phyloP scores from a whole-genome alignment of 305 asterid genomes.

The Withania somnifera region DNA sequence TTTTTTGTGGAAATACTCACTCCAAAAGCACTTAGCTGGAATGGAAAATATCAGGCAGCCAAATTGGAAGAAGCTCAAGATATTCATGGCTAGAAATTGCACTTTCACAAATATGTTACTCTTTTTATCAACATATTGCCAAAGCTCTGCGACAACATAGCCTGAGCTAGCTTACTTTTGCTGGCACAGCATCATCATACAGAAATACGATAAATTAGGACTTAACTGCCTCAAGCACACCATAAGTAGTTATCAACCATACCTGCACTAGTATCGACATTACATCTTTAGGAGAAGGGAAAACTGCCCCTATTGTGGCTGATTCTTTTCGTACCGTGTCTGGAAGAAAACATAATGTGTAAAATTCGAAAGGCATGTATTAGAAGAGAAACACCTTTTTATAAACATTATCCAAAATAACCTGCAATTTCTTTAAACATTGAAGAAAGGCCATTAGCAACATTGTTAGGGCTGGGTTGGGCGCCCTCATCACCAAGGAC shows the following conservation, averaged over 20 bases:
- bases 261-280: constrained; percentile 98
- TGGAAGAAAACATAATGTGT: constrained; percentile 24
- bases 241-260: constrained; percentile 5
- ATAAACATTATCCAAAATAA: constrained; percentile 20
- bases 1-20: not conserved
- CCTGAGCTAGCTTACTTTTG: not conserved
- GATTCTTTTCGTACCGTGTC: constrained; percentile 90
- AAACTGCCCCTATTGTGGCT: constrained; percentile 84
- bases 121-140: not conserved
- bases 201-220: constrained; percentile 3
- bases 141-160: not conserved
- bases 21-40: not conserved
- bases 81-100: not conserved
- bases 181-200: not conserved
- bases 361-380: constrained; percentile 5
- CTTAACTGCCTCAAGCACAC: not conserved
- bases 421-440: constrained; percentile 88
- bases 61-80: not conserved
- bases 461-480: constrained; percentile 85
- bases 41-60: not conserved
- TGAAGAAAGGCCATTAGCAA: constrained; percentile 75
- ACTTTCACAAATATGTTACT: not conserved
- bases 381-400: constrained; percentile 1
- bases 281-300: constrained; percentile 94
- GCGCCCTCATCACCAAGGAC: constrained; percentile 82